Percentiles rank a stretch among this genome's conserved stretches.
These are phyloP conservation scores for Alloteropsis semialata DNA, from an alignment of 176 grass and related monocot genomes.

Conservation along the genomic window DNA sequence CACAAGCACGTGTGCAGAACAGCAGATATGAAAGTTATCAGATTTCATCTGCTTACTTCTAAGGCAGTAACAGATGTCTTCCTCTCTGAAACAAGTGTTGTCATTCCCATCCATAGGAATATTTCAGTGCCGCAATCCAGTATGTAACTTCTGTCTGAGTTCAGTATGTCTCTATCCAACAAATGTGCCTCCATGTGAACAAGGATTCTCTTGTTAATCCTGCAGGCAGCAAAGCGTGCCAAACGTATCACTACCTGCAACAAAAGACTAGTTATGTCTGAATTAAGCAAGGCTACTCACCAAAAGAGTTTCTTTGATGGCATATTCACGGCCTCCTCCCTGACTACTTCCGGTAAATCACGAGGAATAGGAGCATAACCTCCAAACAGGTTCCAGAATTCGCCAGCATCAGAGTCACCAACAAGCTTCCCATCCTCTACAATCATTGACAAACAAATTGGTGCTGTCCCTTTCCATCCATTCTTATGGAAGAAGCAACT, in stretches of 20 bases:
- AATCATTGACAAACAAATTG: neutral
- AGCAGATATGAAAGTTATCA: neutral
- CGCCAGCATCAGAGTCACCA: conserved; percentile 73
- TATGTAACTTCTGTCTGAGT: conserved; percentile 76
- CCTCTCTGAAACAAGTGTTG: conserved; percentile 68
- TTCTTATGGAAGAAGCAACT: neutral
- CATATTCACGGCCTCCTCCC: neutral
- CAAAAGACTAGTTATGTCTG: neutral
- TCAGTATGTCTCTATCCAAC: conserved; percentile 63
- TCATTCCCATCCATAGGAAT: conserved; percentile 82
- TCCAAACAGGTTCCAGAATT: conserved; percentile 81
- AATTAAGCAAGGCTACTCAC: conserved; percentile 31
- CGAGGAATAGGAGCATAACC: conserved; percentile 74
- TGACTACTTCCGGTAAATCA: conserved; percentile 31
- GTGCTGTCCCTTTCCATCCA: neutral
- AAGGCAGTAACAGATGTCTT: conserved; percentile 52
- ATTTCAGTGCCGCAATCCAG: conserved; percentile 69
- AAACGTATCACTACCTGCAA: conserved; percentile 8
- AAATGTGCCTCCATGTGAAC: conserved; percentile 43
- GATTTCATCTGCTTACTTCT: conserved; percentile 57
- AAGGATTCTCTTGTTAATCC: conserved; percentile 68
- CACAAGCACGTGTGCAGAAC: neutral
- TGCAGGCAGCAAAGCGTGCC: conserved; percentile 38
- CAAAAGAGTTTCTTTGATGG: conserved; percentile 56
- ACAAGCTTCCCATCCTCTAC: conserved; percentile 81